These are phyloP conservation scores for Candida anutae DNA, from an alignment of 1,139 yeast genomes.

Conservation along the genomic window DNA sequence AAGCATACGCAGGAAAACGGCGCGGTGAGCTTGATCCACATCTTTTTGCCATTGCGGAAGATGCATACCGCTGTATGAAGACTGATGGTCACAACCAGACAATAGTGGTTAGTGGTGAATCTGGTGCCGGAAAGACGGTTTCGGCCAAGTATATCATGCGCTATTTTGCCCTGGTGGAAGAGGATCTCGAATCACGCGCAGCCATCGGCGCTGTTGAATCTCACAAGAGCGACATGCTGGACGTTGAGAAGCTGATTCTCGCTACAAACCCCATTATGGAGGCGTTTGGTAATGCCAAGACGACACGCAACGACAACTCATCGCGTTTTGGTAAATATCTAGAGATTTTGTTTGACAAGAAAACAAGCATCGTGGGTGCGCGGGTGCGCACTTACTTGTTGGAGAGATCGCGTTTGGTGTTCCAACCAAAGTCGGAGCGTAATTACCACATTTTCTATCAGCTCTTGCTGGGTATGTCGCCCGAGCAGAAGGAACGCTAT, in stretches of 20 bases:
- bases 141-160: constrained; percentile 97
- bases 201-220: constrained; percentile 25
- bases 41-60: constrained; percentile 95
- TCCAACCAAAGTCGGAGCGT: constrained; percentile 83
- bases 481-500: constrained; percentile 49
- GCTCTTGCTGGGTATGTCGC: constrained; percentile 67
- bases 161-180: constrained; percentile 93
- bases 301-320: constrained; percentile 94
- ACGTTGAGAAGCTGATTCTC: constrained; percentile 87
- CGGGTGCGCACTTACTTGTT: constrained; percentile 84
- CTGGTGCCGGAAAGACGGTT: constrained; percentile 98
- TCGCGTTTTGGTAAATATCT: constrained; percentile 95
- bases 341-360: constrained; percentile 75
- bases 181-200: constrained; percentile 32
- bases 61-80: constrained; percentile 94
- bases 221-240: constrained; percentile 69
- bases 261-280: constrained; percentile 99
- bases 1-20: constrained; percentile 86
- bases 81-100: constrained; percentile 82
- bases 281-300: constrained; percentile 97
- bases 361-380: constrained; percentile 84
- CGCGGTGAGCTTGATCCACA: constrained; percentile 96
- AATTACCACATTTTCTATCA: constrained; percentile 96
- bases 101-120: constrained; percentile 94
- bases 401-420: constrained; percentile 90